Base-by-base conservation (phyloP, 1,284 basidiomycete genomes). In the Ustilago sp. region DNA sequence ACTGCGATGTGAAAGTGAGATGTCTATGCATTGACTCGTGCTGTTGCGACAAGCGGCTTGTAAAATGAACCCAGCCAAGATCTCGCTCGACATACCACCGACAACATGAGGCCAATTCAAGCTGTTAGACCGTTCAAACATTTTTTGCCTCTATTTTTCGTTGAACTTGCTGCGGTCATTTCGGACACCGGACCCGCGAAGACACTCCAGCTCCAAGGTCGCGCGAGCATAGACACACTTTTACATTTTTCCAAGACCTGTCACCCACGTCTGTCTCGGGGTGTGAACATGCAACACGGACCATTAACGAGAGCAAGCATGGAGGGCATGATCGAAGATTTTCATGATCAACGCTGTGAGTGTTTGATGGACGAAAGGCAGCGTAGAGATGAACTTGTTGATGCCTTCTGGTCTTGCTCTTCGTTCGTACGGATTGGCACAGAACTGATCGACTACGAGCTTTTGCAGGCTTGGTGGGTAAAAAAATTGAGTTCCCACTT, bases 111-210 rank as follows among this genome's bases (percentile, higher is more conserved):
- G 38, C 38, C 38, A 17, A 39, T 5, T 19, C 19, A 19, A 19
- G 19, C 34, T 70, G 68, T 65, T 64, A 70, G 58, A 53, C 36
- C 59, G 39, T 28, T 28, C 23, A 28, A 28, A 34, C 17, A 2
- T 4, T 7, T 39, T 15, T 7, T 15, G 6, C 3, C 15, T 4
- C 6, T 11, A 8, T n/a, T 6, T 4, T 32, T 28, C 23, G 35
- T 23, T 31, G 23, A 31, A 43, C n/a, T 32, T 72, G 69, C 69
- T 72, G 69, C 69, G 69, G 69, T 58, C 64, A 72, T 72, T 63
- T 72, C 69, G 19, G 48, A 19, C 19, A 19, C 43, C 69, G 69
- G 69, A 72, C 69, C 69, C 69, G 69, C 50, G 12, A 28, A 12
- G 48, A 15, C 28, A 13, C 28, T 9, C 28, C n/a, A 8, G n/a